Evolutionary conservation across 306 rosid genomes (phyloP).

Genomic region (Amphicarpaea edgeworthii): DNA sequence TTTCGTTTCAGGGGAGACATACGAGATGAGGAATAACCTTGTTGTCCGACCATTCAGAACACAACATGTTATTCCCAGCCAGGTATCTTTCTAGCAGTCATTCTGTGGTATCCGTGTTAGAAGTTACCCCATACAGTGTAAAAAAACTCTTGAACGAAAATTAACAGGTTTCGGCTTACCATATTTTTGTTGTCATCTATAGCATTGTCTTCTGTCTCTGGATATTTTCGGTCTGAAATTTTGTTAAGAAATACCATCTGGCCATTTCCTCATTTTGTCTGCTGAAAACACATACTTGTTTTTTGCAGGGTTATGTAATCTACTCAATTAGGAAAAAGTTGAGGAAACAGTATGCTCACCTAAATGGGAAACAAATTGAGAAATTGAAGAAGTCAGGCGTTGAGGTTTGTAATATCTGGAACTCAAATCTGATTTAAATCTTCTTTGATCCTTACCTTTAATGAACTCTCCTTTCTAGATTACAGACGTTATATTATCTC

Average conservation of each 20-base stretch:
- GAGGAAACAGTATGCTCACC: conserved; percentile 86
- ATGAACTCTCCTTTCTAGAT: conserved; percentile 67
- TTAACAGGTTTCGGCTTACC: background rate
- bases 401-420: conserved; percentile 68
- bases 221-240: conserved; percentile 3
- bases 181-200: background rate
- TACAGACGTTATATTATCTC: conserved; percentile 81
- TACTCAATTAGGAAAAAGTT: conserved; percentile 92
- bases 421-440: conserved; percentile 29
- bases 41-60: conserved; percentile 96
- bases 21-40: conserved; percentile 84
- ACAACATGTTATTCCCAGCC: conserved; percentile 92
- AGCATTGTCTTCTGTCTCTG: background rate
- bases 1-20: conserved; percentile 89
- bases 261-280: background rate
- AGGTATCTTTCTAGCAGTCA: conserved; percentile 60
- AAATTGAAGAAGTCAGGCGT: conserved; percentile 90
- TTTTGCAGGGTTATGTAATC: conserved; percentile 86
- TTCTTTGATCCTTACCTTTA: conserved; percentile 28
- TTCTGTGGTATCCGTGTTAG: background rate
- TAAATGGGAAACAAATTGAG: conserved; percentile 95
- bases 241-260: background rate
- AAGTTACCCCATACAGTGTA: conserved; percentile 1
- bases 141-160: conserved; percentile 5
- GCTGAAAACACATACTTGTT: background rate